Base-by-base conservation (phyloP, 441 rosid genomes). In the Gossypium schwendimanii region DNA sequence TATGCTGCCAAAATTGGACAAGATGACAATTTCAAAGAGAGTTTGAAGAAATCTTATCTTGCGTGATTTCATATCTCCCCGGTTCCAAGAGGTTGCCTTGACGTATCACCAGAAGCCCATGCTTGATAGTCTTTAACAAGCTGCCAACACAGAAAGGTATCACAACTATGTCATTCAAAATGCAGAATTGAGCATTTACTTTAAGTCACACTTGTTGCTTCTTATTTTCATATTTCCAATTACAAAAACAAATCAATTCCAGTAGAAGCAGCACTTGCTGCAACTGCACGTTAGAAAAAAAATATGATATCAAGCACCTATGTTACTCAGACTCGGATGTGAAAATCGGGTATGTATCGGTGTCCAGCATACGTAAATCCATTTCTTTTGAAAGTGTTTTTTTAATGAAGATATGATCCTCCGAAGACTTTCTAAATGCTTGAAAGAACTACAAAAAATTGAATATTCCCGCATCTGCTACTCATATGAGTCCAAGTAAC, bases 21-120 rank as follows among this genome's bases (percentile, higher is more conserved):
- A 66, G 60, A 45, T 52, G 11, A 66, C 15, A 20, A 28, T 75
- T 78, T 33, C 44, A 47, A 49, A 21, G 36, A 36, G 60, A 26
- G 44, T 12, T 17, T 8, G 36, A 41, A 18, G 9, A 41, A 47
- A 57, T 36, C 54, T 63, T 63, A 54, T 53, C 17, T 24, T 44
- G 39, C 28, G 62, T 12, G 61, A 33, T 26, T 52, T 88, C 84
- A 92, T 69, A 94, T 90, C 82, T 94, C 78, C 45, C 97, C 98
- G 0, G 91, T 94, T 76, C 97, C 98, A 53, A 94, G 91, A 23
- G 96, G 87, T 86, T 94, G 98, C 79, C 97, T 94, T 68, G 98
- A 92, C 74, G 81, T 75, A 71, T 94, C 91, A 8, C 97, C 97
- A 18, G 97, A 80, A 11, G 97, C 97, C 97, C 97, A 94, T 63